A percentile compares a stretch with the other conserved stretches of the same genome.
phyloP scores from a whole-genome alignment of 257 asterid species.

The Forsythia viridissima region DNA sequence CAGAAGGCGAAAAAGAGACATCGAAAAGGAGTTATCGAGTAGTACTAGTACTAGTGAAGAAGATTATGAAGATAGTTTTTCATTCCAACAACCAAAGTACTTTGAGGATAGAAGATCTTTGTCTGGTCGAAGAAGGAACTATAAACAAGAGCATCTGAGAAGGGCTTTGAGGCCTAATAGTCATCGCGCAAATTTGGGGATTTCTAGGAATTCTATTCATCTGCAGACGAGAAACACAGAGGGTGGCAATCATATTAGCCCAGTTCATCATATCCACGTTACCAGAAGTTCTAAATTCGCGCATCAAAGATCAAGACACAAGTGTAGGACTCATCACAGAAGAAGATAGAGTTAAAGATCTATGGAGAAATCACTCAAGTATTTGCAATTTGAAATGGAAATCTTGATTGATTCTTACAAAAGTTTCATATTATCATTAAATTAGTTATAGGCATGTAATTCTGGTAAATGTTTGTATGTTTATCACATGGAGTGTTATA shows the following conservation, averaged over 20 bases:
- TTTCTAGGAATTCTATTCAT: conserved; percentile 27
- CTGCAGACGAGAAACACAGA: conserved; percentile 24
- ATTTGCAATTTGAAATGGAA: not conserved
- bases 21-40: conserved; percentile 28
- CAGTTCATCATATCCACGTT: conserved; percentile 50
- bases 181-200: conserved; percentile 35
- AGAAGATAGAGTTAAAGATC: conserved; percentile 12
- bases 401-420: not conserved
- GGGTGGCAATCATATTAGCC: conserved; percentile 23
- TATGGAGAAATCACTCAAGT: not conserved
- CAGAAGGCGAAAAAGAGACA: conserved; percentile 37
- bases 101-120: conserved; percentile 16
- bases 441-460: too few relatives aligned
- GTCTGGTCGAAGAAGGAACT: conserved; percentile 27
- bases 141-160: conserved; percentile 54
- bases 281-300: conserved; percentile 52
- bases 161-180: conserved; percentile 57
- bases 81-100: conserved; percentile 20
- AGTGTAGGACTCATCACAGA: conserved; percentile 27
- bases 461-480: too few relatives aligned
- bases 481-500: too few relatives aligned
- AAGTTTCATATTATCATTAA: too few relatives aligned
- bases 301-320: conserved; percentile 31
- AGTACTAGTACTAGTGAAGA: conserved; percentile 33
- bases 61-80: conserved; percentile 30